Base-by-base conservation (phyloP, 306 rosid genomes). In the Acacia crassicarpa region DNA sequence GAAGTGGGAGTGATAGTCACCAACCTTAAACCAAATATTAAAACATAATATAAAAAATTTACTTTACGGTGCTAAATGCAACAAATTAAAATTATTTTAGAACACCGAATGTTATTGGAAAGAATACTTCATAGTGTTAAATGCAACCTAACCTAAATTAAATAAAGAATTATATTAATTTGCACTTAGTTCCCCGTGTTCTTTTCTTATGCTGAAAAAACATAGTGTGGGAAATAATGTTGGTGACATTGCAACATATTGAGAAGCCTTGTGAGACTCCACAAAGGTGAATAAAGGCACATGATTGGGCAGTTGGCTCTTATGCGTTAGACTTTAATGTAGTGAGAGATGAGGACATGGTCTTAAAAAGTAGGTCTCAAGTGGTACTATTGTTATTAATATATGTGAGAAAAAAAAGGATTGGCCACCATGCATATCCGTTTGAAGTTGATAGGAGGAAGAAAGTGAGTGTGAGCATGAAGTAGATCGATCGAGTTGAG, bases 211-310 rank as follows among this genome's bases (percentile, higher is more conserved):
- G 5, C 14, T 22, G 9, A 9, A n/a, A n/a, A 3, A 15, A 23
- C 4, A 23, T 11, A 11, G 66, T 8, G 32, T 40, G n/a, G 43
- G 8, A 6, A 62, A 5, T 63, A 5, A 14, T 63, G 44, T 66
- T 66, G 8, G 44, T 66, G 71, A 66, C 44, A 16, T 67, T 38
- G 9, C 43, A 66, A 66, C 72, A 66, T 35, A 66, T 32, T 33
- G 72, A 66, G 72, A 35, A 66, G 72, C 45, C 72, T 66, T 17
- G 72, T 66, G 45, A 17, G 45, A 67, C 27, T 67, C 48, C 45
- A 35, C 46, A 41, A 19, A 8, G 38, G 46, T 8, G 46, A 35
- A 35, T 19, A 66, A 6, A 2, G 72, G 43, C 71, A 66, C 23
- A 7, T 66, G 23, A 66, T 33, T 32, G 41, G 41, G 41, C 41